Conservation (phyloP, 768 basidiomycete species). For the Pleurotus platypus region DNA sequence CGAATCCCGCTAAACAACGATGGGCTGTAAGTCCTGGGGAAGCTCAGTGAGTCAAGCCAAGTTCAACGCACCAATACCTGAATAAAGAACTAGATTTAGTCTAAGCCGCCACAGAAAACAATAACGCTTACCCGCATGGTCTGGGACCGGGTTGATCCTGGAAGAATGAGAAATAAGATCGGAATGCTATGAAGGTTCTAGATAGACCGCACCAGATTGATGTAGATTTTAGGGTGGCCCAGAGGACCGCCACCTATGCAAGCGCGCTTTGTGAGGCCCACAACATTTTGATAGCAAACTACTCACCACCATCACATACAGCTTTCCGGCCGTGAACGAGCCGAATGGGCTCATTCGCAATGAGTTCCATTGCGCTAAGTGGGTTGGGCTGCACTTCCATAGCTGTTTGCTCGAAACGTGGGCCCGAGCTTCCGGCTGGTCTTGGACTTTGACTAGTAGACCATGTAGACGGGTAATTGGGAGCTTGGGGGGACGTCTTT, state of each 20-base stretch:
- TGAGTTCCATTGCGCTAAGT: constrained; percentile 86
- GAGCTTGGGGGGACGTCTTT: constrained; percentile 60
- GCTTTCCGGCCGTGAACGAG: constrained; percentile 82
- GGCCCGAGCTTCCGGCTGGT: constrained; percentile 52
- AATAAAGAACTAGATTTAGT: background rate
- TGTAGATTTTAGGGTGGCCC: constrained; percentile 95
- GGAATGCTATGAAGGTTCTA: constrained; percentile 4
- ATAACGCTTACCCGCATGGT: constrained; percentile 77
- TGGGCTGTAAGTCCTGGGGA: constrained; percentile 10
- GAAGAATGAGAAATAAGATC: background rate
- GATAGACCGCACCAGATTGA: constrained; percentile 74
- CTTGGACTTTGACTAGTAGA: constrained; percentile 78
- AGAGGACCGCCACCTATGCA: constrained; percentile 83
- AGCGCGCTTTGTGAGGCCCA: constrained; percentile 8
- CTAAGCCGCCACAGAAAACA: constrained; percentile 4
- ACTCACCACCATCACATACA: constrained; percentile 92
- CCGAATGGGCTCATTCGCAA: constrained; percentile 81
- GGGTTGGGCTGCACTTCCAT: constrained; percentile 89
- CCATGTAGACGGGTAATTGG: constrained; percentile 84
- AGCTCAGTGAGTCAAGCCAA: background rate
- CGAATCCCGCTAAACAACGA: constrained; percentile 66
- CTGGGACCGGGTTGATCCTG: constrained; percentile 88
- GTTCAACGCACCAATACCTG: constrained; percentile 45
- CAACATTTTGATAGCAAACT: background rate
- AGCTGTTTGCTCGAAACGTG: constrained; percentile 90